Conservation (phyloP, 2,329 filamentous ascomycete species). For the Colletotrichum sp. region DNA sequence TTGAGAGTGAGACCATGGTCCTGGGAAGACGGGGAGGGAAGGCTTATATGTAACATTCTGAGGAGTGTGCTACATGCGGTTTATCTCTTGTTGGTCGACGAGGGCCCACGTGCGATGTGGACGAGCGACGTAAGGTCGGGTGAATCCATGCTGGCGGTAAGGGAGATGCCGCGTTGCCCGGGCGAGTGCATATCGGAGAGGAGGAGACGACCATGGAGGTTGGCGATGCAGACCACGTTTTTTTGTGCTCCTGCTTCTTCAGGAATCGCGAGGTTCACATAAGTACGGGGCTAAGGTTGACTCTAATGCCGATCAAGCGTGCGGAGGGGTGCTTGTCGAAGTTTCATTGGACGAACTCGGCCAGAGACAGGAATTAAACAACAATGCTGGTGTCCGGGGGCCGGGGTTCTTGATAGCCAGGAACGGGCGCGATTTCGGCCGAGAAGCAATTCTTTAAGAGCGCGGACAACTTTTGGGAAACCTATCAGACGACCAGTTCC, state of each 20-base stretch:
- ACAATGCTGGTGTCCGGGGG: neutral
- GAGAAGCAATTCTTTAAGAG: neutral
- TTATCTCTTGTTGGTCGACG: neutral
- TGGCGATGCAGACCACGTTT: neutral
- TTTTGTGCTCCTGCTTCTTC: conserved; percentile 13
- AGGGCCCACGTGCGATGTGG: neutral
- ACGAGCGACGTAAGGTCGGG: neutral
- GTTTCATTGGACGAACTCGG: neutral
- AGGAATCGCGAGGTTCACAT: conserved; percentile 8
- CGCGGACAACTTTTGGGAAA: neutral
- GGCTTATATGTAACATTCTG: neutral
- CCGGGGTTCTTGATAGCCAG: neutral
- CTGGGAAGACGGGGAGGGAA: neutral
- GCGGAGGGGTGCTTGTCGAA: neutral
- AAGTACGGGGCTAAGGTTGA: neutral
- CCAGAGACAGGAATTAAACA: neutral
- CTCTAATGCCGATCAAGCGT: neutral
- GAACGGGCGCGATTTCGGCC: neutral
- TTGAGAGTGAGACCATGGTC: neutral
- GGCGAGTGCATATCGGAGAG: neutral
- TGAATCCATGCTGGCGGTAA: neutral
- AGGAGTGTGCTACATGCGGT: neutral
- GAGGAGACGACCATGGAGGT: neutral
- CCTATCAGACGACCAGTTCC: neutral
- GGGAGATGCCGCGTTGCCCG: neutral